These are phyloP conservation scores for Kluyveromyces wickerhamii DNA, from an alignment of 805 yeast genomes.

Conservation along the genomic window DNA sequence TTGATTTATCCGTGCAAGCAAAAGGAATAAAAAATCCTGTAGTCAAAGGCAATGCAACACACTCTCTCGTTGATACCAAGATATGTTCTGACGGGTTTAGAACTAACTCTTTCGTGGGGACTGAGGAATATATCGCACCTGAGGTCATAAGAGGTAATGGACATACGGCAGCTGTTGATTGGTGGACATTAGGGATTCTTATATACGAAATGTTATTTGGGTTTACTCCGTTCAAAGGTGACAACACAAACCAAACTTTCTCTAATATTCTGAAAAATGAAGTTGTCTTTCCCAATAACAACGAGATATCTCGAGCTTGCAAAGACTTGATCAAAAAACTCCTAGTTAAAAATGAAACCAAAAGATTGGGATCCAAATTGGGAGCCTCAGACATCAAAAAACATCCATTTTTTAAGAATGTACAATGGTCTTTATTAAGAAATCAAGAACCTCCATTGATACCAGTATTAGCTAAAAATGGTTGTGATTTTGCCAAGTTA, in stretches of 20 bases:
- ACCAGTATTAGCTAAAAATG: slow-evolving; percentile 60
- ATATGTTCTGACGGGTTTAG: slow-evolving; percentile 93
- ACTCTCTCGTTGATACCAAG: slow-evolving; percentile 67
- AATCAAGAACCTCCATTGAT: slow-evolving; percentile 94
- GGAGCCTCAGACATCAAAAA: slow-evolving; percentile 94
- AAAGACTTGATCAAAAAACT: slow-evolving; percentile 73
- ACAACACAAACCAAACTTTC: slow-evolving; percentile 81
- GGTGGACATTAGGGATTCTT: slow-evolving; percentile 98
- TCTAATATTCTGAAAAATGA: slow-evolving; percentile 80
- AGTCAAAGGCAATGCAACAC: slow-evolving; percentile 22
- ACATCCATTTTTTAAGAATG: slow-evolving; percentile 83
- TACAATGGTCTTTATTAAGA: slow-evolving; percentile 92
- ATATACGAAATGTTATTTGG: slow-evolving; percentile 93
- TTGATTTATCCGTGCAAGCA: slow-evolving; percentile 88
- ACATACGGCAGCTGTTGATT: slow-evolving; percentile 95
- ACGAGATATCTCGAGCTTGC: slow-evolving; percentile 63
- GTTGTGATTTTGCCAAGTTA: slow-evolving; percentile 41
- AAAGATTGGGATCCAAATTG: slow-evolving; percentile 80
- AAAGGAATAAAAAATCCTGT: slow-evolving; percentile 66
- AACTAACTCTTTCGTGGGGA: slow-evolving; percentile 97
- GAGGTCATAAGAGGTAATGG: slow-evolving; percentile 97
- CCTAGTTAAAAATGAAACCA: slow-evolving; percentile 79
- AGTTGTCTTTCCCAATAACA: slow-evolving; percentile 66
- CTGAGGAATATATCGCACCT: slow-evolving; percentile 98
- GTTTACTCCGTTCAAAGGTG: slow-evolving; percentile 93